phyloP scores from a whole-genome alignment of 176 grass and related monocot genomes.

The Juncus inflexus region DNA sequence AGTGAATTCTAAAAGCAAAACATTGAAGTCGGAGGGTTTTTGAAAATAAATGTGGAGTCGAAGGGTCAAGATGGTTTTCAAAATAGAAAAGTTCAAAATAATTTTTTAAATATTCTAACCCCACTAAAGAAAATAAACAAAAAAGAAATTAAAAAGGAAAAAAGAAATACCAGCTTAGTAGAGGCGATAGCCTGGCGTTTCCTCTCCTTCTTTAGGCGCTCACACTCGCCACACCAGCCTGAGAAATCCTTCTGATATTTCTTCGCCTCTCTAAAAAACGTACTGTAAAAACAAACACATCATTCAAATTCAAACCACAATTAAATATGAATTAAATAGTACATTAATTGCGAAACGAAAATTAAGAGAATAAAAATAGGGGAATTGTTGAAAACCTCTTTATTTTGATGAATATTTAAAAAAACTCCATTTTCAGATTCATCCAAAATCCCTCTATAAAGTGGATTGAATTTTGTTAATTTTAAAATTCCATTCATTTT shows the following conservation, averaged over 20 bases:
- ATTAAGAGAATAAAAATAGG: slow-evolving; percentile 6
- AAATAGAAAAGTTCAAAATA: too few relatives aligned
- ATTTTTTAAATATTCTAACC: too few relatives aligned
- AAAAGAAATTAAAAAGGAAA: neutral
- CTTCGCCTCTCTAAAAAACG: slow-evolving; percentile 86
- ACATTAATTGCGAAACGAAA: slow-evolving; percentile 11
- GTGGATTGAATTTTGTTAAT: too few relatives aligned
- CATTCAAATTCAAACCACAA: too few relatives aligned
- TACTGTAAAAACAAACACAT: slow-evolving; percentile 40
- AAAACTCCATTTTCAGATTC: too few relatives aligned
- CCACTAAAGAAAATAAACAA: neutral
- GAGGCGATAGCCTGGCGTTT: slow-evolving; percentile 70
- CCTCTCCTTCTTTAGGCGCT: slow-evolving; percentile 68
- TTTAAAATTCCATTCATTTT: too few relatives aligned
- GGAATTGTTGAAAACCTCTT: neutral
- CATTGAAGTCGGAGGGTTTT: too few relatives aligned
- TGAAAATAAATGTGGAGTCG: too few relatives aligned
- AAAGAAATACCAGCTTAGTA: slow-evolving; percentile 62
- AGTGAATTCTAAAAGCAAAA: too few relatives aligned
- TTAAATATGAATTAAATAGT: slow-evolving; percentile 29
- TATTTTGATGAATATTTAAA: too few relatives aligned
- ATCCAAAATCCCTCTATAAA: too few relatives aligned
- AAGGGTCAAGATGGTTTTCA: too few relatives aligned
- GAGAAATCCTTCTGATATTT: slow-evolving; percentile 96
- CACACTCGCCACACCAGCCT: slow-evolving; percentile 82